phyloP scores from a whole-genome alignment of 176 grass and related monocot genomes.

The Aegilops tauschii region DNA sequence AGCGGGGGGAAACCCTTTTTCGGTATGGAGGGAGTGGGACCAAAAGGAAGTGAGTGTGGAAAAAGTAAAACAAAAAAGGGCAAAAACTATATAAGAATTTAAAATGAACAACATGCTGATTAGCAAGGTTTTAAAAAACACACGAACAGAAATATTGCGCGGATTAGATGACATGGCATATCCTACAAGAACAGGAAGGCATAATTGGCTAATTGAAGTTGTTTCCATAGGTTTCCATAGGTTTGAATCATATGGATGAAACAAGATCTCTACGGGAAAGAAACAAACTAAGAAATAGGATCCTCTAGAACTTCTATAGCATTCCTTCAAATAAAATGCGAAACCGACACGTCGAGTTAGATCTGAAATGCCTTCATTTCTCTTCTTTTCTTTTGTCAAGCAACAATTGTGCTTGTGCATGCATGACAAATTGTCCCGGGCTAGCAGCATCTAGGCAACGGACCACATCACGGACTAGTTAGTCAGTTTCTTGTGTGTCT shows the following conservation, averaged over 20 bases:
- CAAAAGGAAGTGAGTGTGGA: too few species aligned
- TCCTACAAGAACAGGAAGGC: not conserved
- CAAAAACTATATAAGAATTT: too few species aligned
- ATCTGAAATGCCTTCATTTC: not conserved
- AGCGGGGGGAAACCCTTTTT: too few species aligned
- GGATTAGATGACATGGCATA: not conserved
- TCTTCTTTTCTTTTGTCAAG: not conserved
- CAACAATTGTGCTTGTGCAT: not conserved
- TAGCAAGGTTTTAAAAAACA: not conserved
- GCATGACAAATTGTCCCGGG: not conserved
- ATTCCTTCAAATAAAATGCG: not conserved
- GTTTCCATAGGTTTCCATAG: not conserved
- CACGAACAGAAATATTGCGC: not conserved
- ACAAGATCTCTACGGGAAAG: not conserved
- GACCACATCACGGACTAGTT: constrained; percentile 9
- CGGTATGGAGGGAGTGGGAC: too few species aligned
- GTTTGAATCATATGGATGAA: not conserved
- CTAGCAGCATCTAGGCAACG: not conserved
- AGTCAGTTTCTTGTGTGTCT: constrained; percentile 3
- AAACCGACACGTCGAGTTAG: not conserved
- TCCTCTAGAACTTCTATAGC: not conserved
- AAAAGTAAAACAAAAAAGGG: too few species aligned
- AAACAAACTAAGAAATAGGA: not conserved
- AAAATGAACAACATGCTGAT: too few species aligned
- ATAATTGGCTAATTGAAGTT: not conserved